phyloP scores from a whole-genome alignment of 768 basidiomycete species.

The Termitomyces sp. region DNA sequence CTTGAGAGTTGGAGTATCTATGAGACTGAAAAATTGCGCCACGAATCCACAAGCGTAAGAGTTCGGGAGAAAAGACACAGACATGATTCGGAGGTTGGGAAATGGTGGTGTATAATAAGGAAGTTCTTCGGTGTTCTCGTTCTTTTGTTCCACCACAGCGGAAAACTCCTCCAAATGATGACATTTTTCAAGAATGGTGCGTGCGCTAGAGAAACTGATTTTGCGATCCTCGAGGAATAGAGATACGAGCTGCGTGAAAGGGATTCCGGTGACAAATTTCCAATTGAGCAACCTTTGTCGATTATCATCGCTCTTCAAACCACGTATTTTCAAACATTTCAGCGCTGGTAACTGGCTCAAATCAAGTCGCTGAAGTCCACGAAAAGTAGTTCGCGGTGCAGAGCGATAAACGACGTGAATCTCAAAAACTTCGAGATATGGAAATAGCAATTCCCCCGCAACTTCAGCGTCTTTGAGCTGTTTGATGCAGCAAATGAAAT shows the following conservation, averaged over 20 bases:
- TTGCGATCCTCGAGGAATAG: background rate
- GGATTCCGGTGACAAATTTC: background rate
- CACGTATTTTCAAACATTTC: background rate
- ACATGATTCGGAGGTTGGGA: background rate
- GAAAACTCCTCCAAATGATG: too few species aligned
- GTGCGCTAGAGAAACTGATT: too few species aligned
- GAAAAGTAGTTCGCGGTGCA: background rate
- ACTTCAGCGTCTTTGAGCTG: background rate
- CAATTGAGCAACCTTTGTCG: background rate
- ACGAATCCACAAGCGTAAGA: background rate
- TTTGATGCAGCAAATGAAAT: background rate
- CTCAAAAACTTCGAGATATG: background rate
- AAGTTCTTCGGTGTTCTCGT: background rate
- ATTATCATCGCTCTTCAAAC: background rate
- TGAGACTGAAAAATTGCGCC: background rate
- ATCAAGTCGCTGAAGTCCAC: background rate
- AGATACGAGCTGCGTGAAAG: background rate
- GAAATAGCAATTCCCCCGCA: background rate
- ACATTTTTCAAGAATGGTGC: too few species aligned
- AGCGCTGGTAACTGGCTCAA: background rate
- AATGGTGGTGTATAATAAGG: background rate
- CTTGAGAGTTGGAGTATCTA: background rate
- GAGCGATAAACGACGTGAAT: background rate
- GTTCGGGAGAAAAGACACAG: background rate
- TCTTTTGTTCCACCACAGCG: background rate